Percentiles rank a stretch among this genome's conserved stretches.
Evolutionary conservation across 352 stramenopile genomes (phyloP).

Genomic region (Globisporangium nodosum): DNA sequence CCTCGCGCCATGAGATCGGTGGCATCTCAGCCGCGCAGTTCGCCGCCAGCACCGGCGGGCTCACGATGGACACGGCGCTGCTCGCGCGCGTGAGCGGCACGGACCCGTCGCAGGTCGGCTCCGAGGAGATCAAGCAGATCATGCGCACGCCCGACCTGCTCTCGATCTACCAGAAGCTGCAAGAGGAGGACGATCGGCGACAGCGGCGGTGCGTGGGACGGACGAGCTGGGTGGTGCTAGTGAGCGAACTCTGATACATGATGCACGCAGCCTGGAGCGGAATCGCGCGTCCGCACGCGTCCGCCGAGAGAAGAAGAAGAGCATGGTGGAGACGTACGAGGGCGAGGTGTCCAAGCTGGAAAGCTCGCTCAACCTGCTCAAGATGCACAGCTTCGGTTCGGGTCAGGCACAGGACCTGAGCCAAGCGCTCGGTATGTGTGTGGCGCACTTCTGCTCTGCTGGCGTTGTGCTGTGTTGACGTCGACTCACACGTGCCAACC

Average conservation of each 20-base stretch:
- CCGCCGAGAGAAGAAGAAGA: conserved; percentile 85
- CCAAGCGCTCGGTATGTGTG: conserved; percentile 55
- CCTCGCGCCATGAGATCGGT: conserved; percentile 33
- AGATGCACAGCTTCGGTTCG: conserved; percentile 65
- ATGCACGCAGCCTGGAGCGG: conserved; percentile 36
- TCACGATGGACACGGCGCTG: conserved; percentile 76
- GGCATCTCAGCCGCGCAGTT: conserved; percentile 78
- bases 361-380: conserved; percentile 74
- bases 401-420: conserved; percentile 62
- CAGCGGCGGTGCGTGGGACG: conserved; percentile 35
- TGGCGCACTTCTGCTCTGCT: background rate
- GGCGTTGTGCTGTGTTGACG: background rate
- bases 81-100: conserved; percentile 75
- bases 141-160: conserved; percentile 79
- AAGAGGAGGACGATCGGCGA: conserved; percentile 79
- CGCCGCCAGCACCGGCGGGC: conserved; percentile 65
- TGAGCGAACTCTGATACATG: too few species aligned
- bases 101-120: conserved; percentile 69
- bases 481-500: background rate
- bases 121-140: conserved; percentile 86
- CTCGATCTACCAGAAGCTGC: conserved; percentile 86
- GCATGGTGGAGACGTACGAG: conserved; percentile 86
- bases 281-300: conserved; percentile 78
- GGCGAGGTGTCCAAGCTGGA: conserved; percentile 84
- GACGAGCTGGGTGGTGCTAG: too few species aligned